phyloP scores from a whole-genome alignment of 2,329 filamentous ascomycete species.

The Aspergillus vadensis region DNA sequence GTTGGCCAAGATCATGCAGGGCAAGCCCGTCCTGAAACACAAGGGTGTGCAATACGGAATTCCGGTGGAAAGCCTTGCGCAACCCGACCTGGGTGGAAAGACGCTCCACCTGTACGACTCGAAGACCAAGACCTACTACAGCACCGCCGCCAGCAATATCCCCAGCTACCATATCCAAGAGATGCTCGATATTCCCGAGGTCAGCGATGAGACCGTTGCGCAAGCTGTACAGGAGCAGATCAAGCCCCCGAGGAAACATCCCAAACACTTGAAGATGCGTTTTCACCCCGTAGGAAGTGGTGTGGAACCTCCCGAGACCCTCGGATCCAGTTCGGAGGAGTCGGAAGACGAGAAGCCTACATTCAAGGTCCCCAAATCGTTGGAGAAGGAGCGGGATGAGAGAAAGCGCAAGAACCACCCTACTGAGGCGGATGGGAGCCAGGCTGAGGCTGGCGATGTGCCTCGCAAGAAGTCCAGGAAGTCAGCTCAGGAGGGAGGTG shows the following conservation, averaged over 20 bases:
- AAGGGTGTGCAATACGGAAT: conserved; percentile 48
- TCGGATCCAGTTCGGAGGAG: conserved; percentile 41
- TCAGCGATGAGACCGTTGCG: conserved; percentile 26
- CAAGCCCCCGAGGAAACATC: conserved; percentile 44
- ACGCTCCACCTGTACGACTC: conserved; percentile 41
- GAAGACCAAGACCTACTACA: conserved; percentile 37
- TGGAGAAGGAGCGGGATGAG: conserved; percentile 31
- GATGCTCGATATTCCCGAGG: conserved; percentile 36
- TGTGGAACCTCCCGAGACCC: conserved; percentile 33
- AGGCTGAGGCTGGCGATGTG: conserved; percentile 23
- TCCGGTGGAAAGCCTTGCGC: conserved; percentile 33
- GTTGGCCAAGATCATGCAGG: conserved; percentile 42
- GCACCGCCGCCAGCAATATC: conserved; percentile 28
- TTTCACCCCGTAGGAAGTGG: conserved; percentile 47
- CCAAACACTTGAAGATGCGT: conserved; percentile 48
- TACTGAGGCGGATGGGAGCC: conserved; percentile 31
- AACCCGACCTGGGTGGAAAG: conserved; percentile 33
- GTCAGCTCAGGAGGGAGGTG: conserved; percentile 25
- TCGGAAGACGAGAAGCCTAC: conserved; percentile 38
- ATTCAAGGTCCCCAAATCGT: conserved; percentile 34
- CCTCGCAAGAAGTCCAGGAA: conserved; percentile 47
- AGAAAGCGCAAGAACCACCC: conserved; percentile 43
- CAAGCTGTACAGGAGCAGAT: conserved; percentile 31
- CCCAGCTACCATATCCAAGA: conserved; percentile 42
- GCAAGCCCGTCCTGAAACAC: conserved; percentile 45